phyloP scores from a whole-genome alignment of 2,329 filamentous ascomycete genomes.

The Dactylellina haptotyla region DNA sequence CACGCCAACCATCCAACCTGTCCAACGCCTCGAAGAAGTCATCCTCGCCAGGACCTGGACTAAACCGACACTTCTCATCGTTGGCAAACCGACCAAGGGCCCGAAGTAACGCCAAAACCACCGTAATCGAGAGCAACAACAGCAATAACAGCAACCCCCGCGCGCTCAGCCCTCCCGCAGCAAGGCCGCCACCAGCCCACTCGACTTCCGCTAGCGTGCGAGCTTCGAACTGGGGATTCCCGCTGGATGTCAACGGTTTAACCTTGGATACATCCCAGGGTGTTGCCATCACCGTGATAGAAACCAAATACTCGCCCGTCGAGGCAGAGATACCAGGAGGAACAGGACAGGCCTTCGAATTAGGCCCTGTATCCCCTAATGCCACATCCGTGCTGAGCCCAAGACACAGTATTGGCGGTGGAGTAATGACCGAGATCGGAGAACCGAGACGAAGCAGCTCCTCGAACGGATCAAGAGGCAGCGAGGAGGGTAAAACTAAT shows the following conservation, averaged over 20 bases:
- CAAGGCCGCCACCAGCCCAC: conserved; percentile 26
- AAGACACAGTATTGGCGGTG: conserved; percentile 44
- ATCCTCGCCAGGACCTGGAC: conserved; percentile 7
- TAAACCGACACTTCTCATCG: conserved; percentile 40
- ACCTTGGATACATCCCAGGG: conserved; percentile 29
- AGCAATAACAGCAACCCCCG: conserved; percentile 3
- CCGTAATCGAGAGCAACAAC: no score
- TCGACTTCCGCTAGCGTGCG: conserved; percentile 38
- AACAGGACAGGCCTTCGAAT: conserved; percentile 36
- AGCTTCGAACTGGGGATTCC: conserved; percentile 52
- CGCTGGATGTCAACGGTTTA: conserved; percentile 21
- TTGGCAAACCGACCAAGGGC: conserved; percentile 29
- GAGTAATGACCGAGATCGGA: conserved; percentile 15
- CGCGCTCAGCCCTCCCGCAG: conserved; percentile 21
- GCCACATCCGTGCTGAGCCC: conserved; percentile 2
- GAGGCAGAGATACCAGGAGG: conserved; percentile 22
- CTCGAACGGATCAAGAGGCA: conserved; percentile 6
- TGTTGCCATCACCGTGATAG: conserved; percentile 43
- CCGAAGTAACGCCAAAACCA: conserved; percentile 20
- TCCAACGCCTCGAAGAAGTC: conserved; percentile 29
- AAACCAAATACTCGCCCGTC: conserved; percentile 45
- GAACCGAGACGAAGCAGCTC: conserved; percentile 22
- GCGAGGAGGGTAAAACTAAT: neutral
- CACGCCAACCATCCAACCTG: conserved; percentile 31
- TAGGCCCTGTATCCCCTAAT: conserved; percentile 22